A percentile compares a stretch with the other conserved stretches of the same genome.
Conservation (phyloP, 2,329 filamentous ascomycete species). For the Metarhizium sp. region DNA sequence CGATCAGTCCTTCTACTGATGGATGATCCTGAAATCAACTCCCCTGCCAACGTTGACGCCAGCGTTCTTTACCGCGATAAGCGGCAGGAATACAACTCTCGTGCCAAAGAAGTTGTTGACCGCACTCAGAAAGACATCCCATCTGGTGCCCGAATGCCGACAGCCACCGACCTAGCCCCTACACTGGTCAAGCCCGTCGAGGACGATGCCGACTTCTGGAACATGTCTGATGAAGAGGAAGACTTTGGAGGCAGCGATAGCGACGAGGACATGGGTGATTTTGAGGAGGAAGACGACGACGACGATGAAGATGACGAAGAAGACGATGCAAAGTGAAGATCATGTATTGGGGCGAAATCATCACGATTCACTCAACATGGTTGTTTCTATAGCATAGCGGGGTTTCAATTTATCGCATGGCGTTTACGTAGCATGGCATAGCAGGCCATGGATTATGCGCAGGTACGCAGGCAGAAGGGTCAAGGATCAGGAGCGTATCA, state of each 20-base stretch:
- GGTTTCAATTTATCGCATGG: neutral
- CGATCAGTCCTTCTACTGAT: constrained; percentile 86
- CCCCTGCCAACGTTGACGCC: constrained; percentile 90
- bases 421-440: neutral
- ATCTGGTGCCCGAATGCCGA: constrained; percentile 71
- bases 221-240: constrained; percentile 64
- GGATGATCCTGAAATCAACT: constrained; percentile 88
- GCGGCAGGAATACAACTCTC: constrained; percentile 57
- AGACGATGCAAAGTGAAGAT: constrained; percentile 1
- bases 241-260: constrained; percentile 71
- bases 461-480: neutral
- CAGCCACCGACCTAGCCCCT: constrained; percentile 51
- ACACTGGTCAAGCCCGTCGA: constrained; percentile 50
- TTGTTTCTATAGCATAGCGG: constrained; percentile 6
- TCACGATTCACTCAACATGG: neutral
- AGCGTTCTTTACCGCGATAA: constrained; percentile 75
- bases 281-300: constrained; percentile 47
- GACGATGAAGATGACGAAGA: constrained; percentile 35
- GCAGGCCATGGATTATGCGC: neutral
- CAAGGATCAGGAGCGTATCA: neutral
- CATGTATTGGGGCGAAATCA: neutral
- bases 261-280: constrained; percentile 53
- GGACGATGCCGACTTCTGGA: constrained; percentile 77
- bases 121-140: constrained; percentile 73
- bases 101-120: constrained; percentile 61